Percentiles rank a stretch among this genome's conserved stretches.
phyloP scores from a whole-genome alignment of 768 basidiomycete species.

The Hericium erinaceus region DNA sequence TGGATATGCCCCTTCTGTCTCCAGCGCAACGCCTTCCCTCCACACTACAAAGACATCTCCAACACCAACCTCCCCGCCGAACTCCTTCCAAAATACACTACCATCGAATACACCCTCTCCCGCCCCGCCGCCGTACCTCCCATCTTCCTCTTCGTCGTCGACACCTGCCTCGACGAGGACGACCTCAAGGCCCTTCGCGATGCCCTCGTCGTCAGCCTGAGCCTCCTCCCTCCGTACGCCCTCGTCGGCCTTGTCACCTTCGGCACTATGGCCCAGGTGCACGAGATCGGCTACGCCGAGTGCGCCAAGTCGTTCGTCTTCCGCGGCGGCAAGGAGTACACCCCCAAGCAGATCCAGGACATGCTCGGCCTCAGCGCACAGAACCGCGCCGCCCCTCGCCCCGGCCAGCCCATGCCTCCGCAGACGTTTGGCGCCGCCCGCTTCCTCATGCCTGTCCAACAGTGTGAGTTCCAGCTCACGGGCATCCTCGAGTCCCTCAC shows the following conservation, averaged over 20 bases:
- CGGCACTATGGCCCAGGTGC: constrained; percentile 80
- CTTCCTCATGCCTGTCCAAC: constrained; percentile 85
- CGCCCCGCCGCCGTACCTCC: constrained; percentile 89
- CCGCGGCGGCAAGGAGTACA: constrained; percentile 94
- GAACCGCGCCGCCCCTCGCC: constrained; percentile 76
- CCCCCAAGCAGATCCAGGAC: constrained; percentile 93
- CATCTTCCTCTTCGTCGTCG: constrained; percentile 94
- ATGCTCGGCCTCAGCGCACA: constrained; percentile 87
- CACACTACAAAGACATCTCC: constrained; percentile 98
- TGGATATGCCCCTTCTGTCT: constrained; percentile 99
- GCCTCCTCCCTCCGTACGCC: constrained; percentile 86
- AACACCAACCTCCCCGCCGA: constrained; percentile 95
- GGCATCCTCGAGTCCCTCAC: constrained; percentile 81
- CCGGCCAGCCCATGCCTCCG: constrained; percentile 73
- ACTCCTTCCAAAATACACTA: constrained; percentile 95
- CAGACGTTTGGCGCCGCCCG: constrained; percentile 79
- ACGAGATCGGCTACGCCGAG: constrained; percentile 87
- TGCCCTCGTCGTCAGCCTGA: constrained; percentile 89
- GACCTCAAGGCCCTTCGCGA: constrained; percentile 94
- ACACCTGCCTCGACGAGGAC: constrained; percentile 93
- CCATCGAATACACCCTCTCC: constrained; percentile 97
- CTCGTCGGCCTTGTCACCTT: constrained; percentile 93
- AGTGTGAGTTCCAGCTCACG: constrained; percentile 94
- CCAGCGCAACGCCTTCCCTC: constrained; percentile 92
- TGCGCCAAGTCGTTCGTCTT: constrained; percentile 99